Base-by-base conservation (phyloP, 2,329 filamentous ascomycete species). In the Pezicula rhizophila region DNA sequence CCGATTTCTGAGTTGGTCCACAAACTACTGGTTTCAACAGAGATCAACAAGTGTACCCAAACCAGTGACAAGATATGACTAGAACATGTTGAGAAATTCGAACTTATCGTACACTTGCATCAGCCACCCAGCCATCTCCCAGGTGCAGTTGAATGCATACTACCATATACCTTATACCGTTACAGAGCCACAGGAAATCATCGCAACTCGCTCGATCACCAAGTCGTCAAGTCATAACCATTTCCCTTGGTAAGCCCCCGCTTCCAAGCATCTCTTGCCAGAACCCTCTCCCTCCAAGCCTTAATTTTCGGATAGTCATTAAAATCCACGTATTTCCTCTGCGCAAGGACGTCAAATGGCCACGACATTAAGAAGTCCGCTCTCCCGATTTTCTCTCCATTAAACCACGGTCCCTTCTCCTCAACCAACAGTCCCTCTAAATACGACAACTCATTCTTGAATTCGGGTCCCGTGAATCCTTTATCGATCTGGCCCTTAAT, bases 291-390 rank as follows among this genome's bases (percentile, higher is more conserved):
- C 50, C 61, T 58, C 67, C 66, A 70, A 23, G 48, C 58, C 17
- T 37, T 46, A 17, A 69, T 14, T 44, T 60, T 66, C 4, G 62
- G 64, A 51, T 59, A 68, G 25, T 64, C 61, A 17, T 52, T 33
- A 20, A 61, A 48, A 51, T 68, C 56, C 23, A 66, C 57, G 47
- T 60, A 67, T 14, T 52, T 55, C 23, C 60, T 58, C 42, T 59
- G 52, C n/a, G 33, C 51, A 37, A 64, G 58, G 14, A 61, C 54
- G 48, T 68, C 66, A 54, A 69, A 51, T 0, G 62, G 60, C 53
- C 57, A 70, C 42, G 52, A 64, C 42, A 68, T 37, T 49, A 64
- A 64, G 12, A 69, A 53, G 60, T 69, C 67, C 8, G 54, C 50
- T 45, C 64, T 54, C 4, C 67, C 66, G 14, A 64, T 49, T 11